Percentiles rank a stretch among this genome's conserved stretches.
Conservation (phyloP, 2,329 filamentous ascomycete genomes). For the Diaporthe batatas region DNA sequence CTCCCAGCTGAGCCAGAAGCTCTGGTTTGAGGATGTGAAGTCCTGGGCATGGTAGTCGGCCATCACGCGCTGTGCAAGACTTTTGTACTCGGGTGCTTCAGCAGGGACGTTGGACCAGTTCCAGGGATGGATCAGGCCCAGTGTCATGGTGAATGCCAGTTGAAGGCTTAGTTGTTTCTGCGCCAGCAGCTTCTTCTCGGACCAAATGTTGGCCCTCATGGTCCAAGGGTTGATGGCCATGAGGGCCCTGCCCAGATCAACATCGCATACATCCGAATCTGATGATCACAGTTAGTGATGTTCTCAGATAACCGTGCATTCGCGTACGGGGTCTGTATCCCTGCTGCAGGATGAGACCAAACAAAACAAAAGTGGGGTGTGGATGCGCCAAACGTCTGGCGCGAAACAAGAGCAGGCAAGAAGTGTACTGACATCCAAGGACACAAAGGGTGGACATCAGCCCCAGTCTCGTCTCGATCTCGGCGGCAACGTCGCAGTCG, state of each 20-base stretch:
- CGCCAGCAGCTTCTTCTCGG: conserved; percentile 35
- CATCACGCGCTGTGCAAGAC: conserved; percentile 38
- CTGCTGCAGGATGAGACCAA: background rate
- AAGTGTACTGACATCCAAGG: conserved; percentile 40
- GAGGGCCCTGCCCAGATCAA: conserved; percentile 35
- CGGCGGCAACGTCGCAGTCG: conserved; percentile 11
- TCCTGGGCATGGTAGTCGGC: conserved; percentile 38
- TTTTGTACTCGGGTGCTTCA: conserved; percentile 33
- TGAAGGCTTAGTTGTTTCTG: conserved; percentile 40
- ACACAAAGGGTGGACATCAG: conserved; percentile 41
- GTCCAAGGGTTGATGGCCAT: conserved; percentile 41
- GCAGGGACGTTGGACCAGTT: conserved; percentile 31
- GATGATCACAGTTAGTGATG: conserved; percentile 17
- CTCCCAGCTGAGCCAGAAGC: conserved; percentile 42
- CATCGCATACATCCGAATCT: conserved; percentile 42
- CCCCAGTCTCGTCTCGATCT: conserved; percentile 38
- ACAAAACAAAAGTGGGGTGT: background rate
- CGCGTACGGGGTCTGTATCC: background rate
- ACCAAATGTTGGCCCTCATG: conserved; percentile 39
- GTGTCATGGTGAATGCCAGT: conserved; percentile 39
- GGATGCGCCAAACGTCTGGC: background rate
- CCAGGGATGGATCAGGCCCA: conserved; percentile 38
- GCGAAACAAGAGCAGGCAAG: no score
- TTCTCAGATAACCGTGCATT: no score
- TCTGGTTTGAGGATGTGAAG: conserved; percentile 40